phyloP scores from a whole-genome alignment of 768 basidiomycete species.

The Royoungia palumana region DNA sequence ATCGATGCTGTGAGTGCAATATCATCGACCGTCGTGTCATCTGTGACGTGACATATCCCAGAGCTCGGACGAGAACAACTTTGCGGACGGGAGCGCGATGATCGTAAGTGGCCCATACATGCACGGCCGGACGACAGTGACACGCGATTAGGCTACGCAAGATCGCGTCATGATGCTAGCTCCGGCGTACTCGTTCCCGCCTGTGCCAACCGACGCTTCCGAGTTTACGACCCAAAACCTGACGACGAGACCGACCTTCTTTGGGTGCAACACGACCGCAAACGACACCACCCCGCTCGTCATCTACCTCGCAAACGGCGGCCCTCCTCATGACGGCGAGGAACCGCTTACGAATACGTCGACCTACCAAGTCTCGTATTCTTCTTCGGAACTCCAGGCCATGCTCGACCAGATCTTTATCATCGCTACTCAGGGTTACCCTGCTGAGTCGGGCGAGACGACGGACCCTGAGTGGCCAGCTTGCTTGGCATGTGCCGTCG shows the following conservation, averaged over 20 bases:
- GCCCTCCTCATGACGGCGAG: conserved; percentile 37
- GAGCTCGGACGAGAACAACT: conserved; percentile 17
- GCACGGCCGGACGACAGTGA: background rate
- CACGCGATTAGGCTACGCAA: conserved; percentile 24
- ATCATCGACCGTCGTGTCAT: background rate
- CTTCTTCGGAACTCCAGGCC: conserved; percentile 34
- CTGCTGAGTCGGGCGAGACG: conserved; percentile 21
- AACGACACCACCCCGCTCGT: conserved; percentile 42
- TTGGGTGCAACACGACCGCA: conserved; percentile 38
- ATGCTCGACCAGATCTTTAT: conserved; percentile 47
- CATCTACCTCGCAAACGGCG: conserved; percentile 59
- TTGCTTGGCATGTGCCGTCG: conserved; percentile 50
- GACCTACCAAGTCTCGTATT: conserved; percentile 39
- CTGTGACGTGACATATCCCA: background rate
- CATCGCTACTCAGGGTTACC: conserved; percentile 43
- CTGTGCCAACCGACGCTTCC: conserved; percentile 24
- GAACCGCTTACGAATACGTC: conserved; percentile 42
- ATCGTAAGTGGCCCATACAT: conserved; percentile 16
- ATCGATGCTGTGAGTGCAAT: conserved; percentile 39
- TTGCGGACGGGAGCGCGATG: conserved; percentile 24
- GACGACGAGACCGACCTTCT: conserved; percentile 41
- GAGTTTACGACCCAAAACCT: conserved; percentile 37
- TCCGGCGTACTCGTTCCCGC: conserved; percentile 32
- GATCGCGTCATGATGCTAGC: conserved; percentile 39
- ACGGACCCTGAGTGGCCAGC: conserved; percentile 43